Evolutionary conservation across 2,329 filamentous ascomycete genomes (phyloP).

Genomic region (Neoascochyta sp.): DNA sequence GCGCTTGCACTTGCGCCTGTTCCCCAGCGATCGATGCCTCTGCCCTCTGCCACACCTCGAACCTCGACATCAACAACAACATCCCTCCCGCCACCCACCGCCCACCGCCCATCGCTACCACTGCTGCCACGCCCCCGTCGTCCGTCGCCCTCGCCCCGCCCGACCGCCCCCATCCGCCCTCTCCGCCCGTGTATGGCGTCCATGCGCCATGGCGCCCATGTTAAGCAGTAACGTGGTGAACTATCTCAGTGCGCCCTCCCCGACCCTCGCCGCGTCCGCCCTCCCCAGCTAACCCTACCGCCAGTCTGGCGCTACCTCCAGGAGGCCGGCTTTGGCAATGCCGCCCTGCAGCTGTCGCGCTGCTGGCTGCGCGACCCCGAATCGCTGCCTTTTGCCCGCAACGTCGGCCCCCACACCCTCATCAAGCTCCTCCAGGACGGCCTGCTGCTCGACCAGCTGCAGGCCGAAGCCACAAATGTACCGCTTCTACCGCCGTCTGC

Average conservation of each 20-base stretch:
- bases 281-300: conserved; percentile 8
- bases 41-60: no score
- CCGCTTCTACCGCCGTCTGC: no score
- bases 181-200: conserved; percentile 1
- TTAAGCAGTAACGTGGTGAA: conserved; percentile 62
- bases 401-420: conserved; percentile 57
- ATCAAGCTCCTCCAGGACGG: conserved; percentile 63
- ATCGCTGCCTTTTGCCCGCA: conserved; percentile 57
- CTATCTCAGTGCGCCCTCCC: conserved; percentile 47
- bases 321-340: conserved; percentile 51
- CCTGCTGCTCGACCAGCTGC: conserved; percentile 48
- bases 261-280: conserved; percentile 2
- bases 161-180: background rate
- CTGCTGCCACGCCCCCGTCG: background rate
- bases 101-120: background rate
- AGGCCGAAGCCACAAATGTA: conserved; percentile 36
- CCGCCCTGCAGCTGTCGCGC: conserved; percentile 57
- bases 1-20: no score
- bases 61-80: background rate
- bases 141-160: no score
- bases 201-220: conserved; percentile 44
- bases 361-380: conserved; percentile 63
- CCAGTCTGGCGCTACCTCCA: conserved; percentile 58
- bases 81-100: conserved; percentile 1
- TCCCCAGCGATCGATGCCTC: no score